These are phyloP conservation scores for Lepraria neglecta DNA, from an alignment of 495 filamentous ascomycete genomes.

Conservation along the genomic window DNA sequence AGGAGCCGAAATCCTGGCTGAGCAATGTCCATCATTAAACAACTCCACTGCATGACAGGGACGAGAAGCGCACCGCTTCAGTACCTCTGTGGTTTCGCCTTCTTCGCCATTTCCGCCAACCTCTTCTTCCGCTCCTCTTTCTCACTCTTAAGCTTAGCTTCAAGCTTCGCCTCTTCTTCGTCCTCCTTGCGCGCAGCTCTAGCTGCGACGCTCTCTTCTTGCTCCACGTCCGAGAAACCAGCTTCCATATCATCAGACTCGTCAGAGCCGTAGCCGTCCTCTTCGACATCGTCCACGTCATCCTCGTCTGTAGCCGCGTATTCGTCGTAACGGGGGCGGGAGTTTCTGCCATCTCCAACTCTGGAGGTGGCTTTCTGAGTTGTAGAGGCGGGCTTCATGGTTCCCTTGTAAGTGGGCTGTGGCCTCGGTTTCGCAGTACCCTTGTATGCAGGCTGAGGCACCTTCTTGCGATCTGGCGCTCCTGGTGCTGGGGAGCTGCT, in stretches of 20 bases:
- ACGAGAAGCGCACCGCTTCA: conserved; percentile 5
- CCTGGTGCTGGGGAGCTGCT: conserved; percentile 16
- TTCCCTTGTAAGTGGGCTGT: conserved; percentile 51
- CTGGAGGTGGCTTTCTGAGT: conserved; percentile 33
- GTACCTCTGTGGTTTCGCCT: conserved; percentile 24
- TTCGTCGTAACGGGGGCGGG: conserved; percentile 39
- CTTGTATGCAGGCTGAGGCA: conserved; percentile 39
- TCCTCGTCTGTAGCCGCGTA: conserved; percentile 46
- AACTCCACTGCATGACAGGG: too few species aligned
- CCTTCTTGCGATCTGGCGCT: conserved; percentile 16
- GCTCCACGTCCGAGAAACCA: conserved; percentile 51
- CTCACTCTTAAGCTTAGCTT: conserved; percentile 48
- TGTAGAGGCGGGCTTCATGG: conserved; percentile 38
- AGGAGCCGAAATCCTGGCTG: too few species aligned
- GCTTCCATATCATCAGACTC: conserved; percentile 62
- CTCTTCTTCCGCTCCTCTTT: conserved; percentile 53
- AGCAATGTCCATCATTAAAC: too few species aligned
- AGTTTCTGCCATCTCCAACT: conserved; percentile 11
- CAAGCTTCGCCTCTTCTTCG: conserved; percentile 48
- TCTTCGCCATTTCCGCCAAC: conserved; percentile 40
- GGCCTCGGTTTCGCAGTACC: conserved; percentile 47
- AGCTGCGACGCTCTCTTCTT: conserved; percentile 50
- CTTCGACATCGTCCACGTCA: conserved; percentile 41
- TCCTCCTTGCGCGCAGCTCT: conserved; percentile 52
- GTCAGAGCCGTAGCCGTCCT: conserved; percentile 53